Conservation (phyloP, 1,284 basidiomycete species). For the Pascua guehoae region DNA sequence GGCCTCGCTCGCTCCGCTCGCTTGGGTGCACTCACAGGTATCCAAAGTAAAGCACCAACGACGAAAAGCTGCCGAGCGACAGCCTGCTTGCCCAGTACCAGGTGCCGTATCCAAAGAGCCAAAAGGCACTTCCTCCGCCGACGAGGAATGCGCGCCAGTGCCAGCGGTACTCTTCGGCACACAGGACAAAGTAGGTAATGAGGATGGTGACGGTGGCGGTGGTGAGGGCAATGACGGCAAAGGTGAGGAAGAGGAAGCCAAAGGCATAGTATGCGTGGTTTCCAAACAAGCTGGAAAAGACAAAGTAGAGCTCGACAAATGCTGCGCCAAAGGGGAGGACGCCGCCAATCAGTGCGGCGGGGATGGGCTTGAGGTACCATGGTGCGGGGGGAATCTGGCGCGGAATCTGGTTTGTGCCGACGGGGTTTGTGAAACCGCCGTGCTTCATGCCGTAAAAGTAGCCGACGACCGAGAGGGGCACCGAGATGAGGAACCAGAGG, state of each 20-base stretch:
- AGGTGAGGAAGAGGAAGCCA: conserved; percentile 89
- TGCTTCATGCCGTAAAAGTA: conserved; percentile 74
- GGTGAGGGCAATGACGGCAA: conserved; percentile 76
- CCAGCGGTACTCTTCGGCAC: conserved; percentile 96
- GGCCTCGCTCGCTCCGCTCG: too few species aligned
- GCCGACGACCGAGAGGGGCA: conserved; percentile 62
- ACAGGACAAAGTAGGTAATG: conserved; percentile 88
- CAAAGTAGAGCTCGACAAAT: conserved; percentile 93
- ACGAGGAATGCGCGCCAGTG: conserved; percentile 93
- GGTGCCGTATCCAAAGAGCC: conserved; percentile 72
- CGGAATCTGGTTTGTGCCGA: conserved; percentile 88
- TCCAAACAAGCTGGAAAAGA: conserved; percentile 88
- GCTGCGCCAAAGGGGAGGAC: conserved; percentile 93
- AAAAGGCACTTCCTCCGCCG: conserved; percentile 91
- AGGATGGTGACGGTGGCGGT: conserved; percentile 86
- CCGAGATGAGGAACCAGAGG: conserved; percentile 94
- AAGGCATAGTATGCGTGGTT: conserved; percentile 93
- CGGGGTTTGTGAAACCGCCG: conserved; percentile 72
- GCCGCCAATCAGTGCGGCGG: conserved; percentile 78
- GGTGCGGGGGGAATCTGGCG: conserved; percentile 80
- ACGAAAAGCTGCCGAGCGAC: conserved; percentile 76
- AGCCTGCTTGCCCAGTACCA: conserved; percentile 81
- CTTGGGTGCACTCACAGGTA: conserved; percentile 59
- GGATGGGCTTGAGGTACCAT: conserved; percentile 74
- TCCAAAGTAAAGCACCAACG: conserved; percentile 82